Base-by-base conservation (phyloP, 1,139 yeast species). In the Kluyveromyces sp. region DNA sequence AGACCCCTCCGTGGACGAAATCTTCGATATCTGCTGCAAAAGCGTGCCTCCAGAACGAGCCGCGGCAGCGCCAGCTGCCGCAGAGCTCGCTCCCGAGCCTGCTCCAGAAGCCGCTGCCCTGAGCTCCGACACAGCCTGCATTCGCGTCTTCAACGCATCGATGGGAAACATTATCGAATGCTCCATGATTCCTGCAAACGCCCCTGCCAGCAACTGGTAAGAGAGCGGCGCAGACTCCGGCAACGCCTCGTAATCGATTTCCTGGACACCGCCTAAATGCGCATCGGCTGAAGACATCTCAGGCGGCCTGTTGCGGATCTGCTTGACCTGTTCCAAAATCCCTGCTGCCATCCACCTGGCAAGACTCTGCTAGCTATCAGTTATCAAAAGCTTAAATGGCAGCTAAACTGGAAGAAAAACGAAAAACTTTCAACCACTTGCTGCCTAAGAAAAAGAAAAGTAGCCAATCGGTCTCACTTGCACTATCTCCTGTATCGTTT, bases 171-270 rank as follows among this genome's bases (percentile, higher is more conserved):
- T 87, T 34, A 92, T 88, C 2, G 96, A 83, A 64, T 92, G 98
- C 64, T 92, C 98, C 95, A 89, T 88, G 49, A 92, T 86, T 25
- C 98, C 98, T 15, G 98, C 98, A 68, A 87, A 85, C 0, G 97
- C 97, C 13, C 98, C 98, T 2, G 98, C 98, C 13, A 73, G 62
- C 51, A 92, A 72, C 61, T 89, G 95, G 8, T 95, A 88, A 4
- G 78, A 64, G 46, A 92, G 67, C 1, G 96, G 82, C 12, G 96
- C 89, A 57, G 81, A 80, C 36, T 83, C 86, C 1, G 98, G 98
- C 38, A 92, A 74, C 1, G 96, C 82, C 64, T 92, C 98, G 63
- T 92, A 92, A 60, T 89, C 96, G 40, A 83, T 73, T 52, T 67
- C 71, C 46, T 60, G 42, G 12, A 35, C 31, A 7, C 9, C 36